Conservation (phyloP, 139 green algal genomes). For the Picochlorum sp. region DNA sequence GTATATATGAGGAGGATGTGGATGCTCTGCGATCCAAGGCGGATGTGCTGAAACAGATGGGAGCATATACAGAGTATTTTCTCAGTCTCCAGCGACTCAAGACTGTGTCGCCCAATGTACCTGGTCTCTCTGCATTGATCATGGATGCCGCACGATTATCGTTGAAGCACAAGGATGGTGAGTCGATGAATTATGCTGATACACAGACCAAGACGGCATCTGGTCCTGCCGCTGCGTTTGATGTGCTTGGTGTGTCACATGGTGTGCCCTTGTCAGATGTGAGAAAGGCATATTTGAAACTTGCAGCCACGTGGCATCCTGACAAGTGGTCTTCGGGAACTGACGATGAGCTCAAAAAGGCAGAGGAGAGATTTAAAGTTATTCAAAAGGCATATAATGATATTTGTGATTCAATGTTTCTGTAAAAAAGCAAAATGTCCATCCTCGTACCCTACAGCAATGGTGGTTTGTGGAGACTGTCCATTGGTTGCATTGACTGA, state of each 20-base stretch:
- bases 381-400: slow-evolving; percentile 26
- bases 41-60: slow-evolving; percentile 16
- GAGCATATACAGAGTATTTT: slow-evolving; percentile 20
- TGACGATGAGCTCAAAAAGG: slow-evolving; percentile 8
- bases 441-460: slow-evolving; percentile 4
- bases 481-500: no score
- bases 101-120: slow-evolving; percentile 11
- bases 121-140: slow-evolving; percentile 28
- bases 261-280: slow-evolving; percentile 20
- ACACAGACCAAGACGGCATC: not conserved
- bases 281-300: slow-evolving; percentile 38
- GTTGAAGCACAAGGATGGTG: not conserved
- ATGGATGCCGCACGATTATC: slow-evolving; percentile 25
- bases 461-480: no score
- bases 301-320: slow-evolving; percentile 35
- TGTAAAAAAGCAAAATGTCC: not conserved
- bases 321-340: slow-evolving; percentile 39
- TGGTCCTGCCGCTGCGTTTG: slow-evolving; percentile 4
- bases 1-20: slow-evolving; percentile 7
- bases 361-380: slow-evolving; percentile 26
- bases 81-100: slow-evolving; percentile 30
- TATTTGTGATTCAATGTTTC: not conserved
- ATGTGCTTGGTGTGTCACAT: slow-evolving; percentile 11
- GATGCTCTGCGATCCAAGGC: slow-evolving; percentile 15
- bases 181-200: not conserved